A percentile compares a stretch with the other conserved stretches of the same genome.
Evolutionary conservation across 2,329 filamentous ascomycete species (phyloP).

Genomic region (Lomentospora prolificans): DNA sequence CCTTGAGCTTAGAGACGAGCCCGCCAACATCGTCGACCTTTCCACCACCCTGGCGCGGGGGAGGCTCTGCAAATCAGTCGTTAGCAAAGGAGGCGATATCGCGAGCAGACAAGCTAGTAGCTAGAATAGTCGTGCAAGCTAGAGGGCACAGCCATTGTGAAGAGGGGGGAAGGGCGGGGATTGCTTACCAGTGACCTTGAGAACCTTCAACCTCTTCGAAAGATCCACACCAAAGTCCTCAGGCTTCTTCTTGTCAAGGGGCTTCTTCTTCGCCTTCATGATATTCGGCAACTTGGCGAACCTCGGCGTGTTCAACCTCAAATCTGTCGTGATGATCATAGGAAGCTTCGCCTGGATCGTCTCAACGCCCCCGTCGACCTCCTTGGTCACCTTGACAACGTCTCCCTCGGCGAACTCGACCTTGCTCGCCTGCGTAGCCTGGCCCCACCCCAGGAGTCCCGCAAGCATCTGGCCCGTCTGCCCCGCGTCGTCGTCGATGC

Average conservation of each 20-base stretch:
- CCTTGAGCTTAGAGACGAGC: slow-evolving; percentile 89
- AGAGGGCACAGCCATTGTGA: background rate
- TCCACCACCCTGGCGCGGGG: slow-evolving; percentile 78
- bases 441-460: slow-evolving; percentile 80
- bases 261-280: slow-evolving; percentile 99
- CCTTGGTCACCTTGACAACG: slow-evolving; percentile 66
- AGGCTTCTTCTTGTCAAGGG: slow-evolving; percentile 82
- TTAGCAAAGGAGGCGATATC: no score
- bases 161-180: slow-evolving; percentile 1
- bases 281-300: slow-evolving; percentile 96
- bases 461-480: slow-evolving; percentile 99
- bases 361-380: slow-evolving; percentile 93
- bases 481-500: slow-evolving; percentile 89
- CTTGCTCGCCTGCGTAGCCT: slow-evolving; percentile 87
- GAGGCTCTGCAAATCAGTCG: slow-evolving; percentile 52
- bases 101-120: slow-evolving; percentile 4
- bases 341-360: slow-evolving; percentile 78
- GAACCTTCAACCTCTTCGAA: slow-evolving; percentile 68
- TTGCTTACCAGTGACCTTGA: slow-evolving; percentile 72
- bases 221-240: slow-evolving; percentile 71
- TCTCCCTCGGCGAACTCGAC: slow-evolving; percentile 66
- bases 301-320: slow-evolving; percentile 87
- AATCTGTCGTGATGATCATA: slow-evolving; percentile 88
- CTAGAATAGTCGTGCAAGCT: slow-evolving; percentile 2
- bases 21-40: slow-evolving; percentile 97